phyloP scores from a whole-genome alignment of 129 eudicot species.

The carrot (Daucus carota) region DNA sequence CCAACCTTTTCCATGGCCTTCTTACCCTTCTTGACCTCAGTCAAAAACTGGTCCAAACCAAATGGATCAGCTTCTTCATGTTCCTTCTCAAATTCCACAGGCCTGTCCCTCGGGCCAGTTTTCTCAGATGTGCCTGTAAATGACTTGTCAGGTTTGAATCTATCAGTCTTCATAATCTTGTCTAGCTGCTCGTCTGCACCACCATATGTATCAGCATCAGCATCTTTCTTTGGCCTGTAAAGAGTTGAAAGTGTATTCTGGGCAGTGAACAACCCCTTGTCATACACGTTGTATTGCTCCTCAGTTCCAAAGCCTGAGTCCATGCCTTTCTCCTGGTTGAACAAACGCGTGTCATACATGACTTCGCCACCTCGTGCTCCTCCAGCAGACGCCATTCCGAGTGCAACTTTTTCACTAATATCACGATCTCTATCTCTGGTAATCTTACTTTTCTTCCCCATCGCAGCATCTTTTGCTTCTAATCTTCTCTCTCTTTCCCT shows the following conservation, averaged over 20 bases:
- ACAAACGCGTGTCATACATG: constrained; percentile 73
- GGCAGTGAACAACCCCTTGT: constrained; percentile 69
- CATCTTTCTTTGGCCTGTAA: constrained; percentile 78
- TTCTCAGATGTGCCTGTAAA: constrained; percentile 60
- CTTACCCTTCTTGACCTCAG: constrained; percentile 67
- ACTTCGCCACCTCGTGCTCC: constrained; percentile 67
- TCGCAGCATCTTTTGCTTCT: constrained; percentile 85
- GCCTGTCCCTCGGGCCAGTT: constrained; percentile 53
- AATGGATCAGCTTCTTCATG: constrained; percentile 81
- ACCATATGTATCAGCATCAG: constrained; percentile 70
- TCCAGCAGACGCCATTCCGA: constrained; percentile 78
- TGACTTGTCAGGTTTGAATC: constrained; percentile 75
- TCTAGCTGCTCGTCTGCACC: constrained; percentile 82
- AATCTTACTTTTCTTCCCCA: constrained; percentile 93
- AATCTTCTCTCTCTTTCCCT: constrained; percentile 81
- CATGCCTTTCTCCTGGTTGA: constrained; percentile 92
- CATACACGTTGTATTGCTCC: constrained; percentile 70
- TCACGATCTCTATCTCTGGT: constrained; percentile 86
- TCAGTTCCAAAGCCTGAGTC: constrained; percentile 82
- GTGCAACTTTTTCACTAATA: constrained; percentile 89
- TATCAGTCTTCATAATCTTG: constrained; percentile 68
- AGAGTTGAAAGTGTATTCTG: constrained; percentile 68
- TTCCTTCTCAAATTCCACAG: constrained; percentile 72
- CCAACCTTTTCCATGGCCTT: constrained; percentile 73
- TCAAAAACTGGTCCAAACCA: constrained; percentile 78